These are phyloP conservation scores for Beauveria sp. DNA, from an alignment of 2,329 filamentous ascomycete genomes.

Conservation along the genomic window DNA sequence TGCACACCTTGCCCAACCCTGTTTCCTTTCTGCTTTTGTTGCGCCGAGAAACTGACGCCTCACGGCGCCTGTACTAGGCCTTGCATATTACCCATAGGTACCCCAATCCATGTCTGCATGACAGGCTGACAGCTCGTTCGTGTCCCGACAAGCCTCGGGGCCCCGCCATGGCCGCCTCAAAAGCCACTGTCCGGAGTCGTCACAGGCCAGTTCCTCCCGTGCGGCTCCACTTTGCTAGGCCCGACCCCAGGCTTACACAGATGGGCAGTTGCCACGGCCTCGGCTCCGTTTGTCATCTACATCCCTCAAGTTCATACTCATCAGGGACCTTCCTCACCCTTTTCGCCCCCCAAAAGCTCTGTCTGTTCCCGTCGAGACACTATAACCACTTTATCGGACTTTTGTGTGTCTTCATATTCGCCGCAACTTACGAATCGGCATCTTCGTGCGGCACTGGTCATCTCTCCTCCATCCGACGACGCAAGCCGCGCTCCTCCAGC, in stretches of 20 bases:
- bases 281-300: constrained; percentile 5
- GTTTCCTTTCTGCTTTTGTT: too few relatives aligned
- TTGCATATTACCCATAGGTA: too few relatives aligned
- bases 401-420: background rate
- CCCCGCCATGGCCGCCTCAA: background rate
- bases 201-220: constrained; percentile 1
- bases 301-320: background rate
- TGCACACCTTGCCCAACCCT: too few relatives aligned
- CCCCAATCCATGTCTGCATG: too few relatives aligned
- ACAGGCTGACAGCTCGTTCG: too few relatives aligned
- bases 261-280: background rate
- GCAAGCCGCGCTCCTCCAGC: background rate
- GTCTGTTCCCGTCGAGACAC: background rate
- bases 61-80: too few relatives aligned
- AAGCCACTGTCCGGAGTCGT: background rate
- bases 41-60: too few relatives aligned
- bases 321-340: background rate
- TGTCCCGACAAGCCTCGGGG: background rate
- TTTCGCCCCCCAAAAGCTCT: background rate
- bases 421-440: background rate
- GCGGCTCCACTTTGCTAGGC: background rate
- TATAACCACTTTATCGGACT: background rate
- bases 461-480: background rate
- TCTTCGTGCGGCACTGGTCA: background rate
- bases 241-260: background rate